Evolutionary conservation across 2,329 filamentous ascomycete species (phyloP).

Genomic region (Fusarium brevicatenulatum): DNA sequence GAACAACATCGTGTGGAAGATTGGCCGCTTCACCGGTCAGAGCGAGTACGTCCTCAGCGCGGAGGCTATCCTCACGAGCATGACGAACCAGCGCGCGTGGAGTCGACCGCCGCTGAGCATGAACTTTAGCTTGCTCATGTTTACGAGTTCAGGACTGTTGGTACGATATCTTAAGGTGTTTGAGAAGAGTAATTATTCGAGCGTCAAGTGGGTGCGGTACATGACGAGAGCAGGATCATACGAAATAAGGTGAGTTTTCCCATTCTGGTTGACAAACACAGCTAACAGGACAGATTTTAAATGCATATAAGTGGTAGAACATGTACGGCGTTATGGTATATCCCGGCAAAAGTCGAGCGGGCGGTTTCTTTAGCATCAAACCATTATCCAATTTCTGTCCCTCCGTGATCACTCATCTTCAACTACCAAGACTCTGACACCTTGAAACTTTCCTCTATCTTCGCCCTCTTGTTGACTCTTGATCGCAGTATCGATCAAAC

Average conservation of each 20-base stretch:
- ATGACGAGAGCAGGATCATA: constrained; percentile 99
- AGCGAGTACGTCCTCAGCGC: constrained; percentile 95
- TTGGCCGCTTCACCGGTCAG: constrained; percentile 97
- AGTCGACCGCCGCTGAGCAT: constrained; percentile 90
- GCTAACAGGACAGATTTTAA: constrained; percentile 50
- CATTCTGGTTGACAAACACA: neutral
- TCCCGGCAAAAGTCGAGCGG: constrained; percentile 47
- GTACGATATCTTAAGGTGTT: constrained; percentile 98
- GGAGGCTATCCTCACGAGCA: constrained; percentile 91
- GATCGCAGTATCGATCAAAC: constrained; percentile 44
- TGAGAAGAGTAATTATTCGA: constrained; percentile 98
- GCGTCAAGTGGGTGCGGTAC: constrained; percentile 98
- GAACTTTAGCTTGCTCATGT: constrained; percentile 96
- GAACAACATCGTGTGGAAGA: constrained; percentile 99
- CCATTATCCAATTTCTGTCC: constrained; percentile 19
- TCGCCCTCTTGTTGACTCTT: constrained; percentile 44
- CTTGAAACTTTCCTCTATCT: constrained; percentile 37
- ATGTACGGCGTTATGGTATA: constrained; percentile 48
- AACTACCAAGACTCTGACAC: constrained; percentile 42
- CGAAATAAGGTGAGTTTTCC: constrained; percentile 79
- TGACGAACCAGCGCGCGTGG: constrained; percentile 99
- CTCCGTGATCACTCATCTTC: constrained; percentile 39
- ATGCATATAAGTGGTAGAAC: constrained; percentile 39
- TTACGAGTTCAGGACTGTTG: constrained; percentile 91
- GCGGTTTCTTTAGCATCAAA: constrained; percentile 41